Base-by-base conservation (phyloP, 495 filamentous ascomycete genomes). In the Cercophora newfieldiana region DNA sequence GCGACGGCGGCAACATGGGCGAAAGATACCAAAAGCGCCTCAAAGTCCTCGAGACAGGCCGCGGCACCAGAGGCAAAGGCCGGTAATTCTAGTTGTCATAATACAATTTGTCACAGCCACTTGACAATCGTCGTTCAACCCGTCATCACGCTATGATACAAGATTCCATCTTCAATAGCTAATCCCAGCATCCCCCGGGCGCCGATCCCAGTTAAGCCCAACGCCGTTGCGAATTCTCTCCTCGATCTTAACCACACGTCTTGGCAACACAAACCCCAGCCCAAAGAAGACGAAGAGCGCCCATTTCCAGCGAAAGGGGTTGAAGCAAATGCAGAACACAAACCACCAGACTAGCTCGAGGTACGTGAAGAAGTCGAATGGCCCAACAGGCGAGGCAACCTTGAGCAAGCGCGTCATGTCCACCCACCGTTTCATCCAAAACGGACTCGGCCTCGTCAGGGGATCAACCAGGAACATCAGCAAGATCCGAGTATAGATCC, bases 321-420 rank as follows among this genome's bases (percentile, higher is more conserved):
- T 95, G 70, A 95, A 83, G 1, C 84, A 78, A 48, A 94, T 83
- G 53, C 87, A 88, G 72, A 94, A 95, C 0, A 87, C 77, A 69
- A 93, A 94, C 92, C 92, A 96, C 80, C 91, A 95, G 12, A 92
- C 70, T 57, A 96, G 78, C 74, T 96, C 91, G 1, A 88, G 81
- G 69, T 96, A 95, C 0, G 92, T 95, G 74, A 95, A 94, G 80
- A 96, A 94, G 69, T 94, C 90, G 71, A 94, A 93, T 0, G 90
- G 89, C 1, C 83, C 85, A 0, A 88, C 89, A 0, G 92, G 91
- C 0, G 89, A 85, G 22, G 82, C 77, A 5, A 69, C 69, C 77
- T 96, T 96, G 70, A 95, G 77, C 33, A 86, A 72, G n/a, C 85
- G 82, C 7, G 92, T 96, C 82, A 94, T 90, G 70, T 91, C 88